Evolutionary conservation across 192 early-diverging fungal species (phyloP).

Genomic region (Physocladia obscura): DNA sequence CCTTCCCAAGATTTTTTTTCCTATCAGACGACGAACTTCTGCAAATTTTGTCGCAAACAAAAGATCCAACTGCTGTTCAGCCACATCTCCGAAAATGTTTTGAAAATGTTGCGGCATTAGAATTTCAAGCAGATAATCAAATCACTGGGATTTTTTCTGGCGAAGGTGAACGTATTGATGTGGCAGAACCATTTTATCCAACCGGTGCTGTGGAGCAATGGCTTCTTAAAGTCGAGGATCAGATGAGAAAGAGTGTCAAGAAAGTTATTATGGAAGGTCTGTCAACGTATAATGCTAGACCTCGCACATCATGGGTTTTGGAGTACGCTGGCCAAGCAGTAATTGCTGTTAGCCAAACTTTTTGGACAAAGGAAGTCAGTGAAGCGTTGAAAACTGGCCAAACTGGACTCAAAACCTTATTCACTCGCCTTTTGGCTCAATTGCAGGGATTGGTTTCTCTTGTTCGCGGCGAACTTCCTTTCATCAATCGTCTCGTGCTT

Average conservation of each 20-base stretch:
- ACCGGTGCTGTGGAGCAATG: conserved; percentile 63
- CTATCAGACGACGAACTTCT: conserved; percentile 61
- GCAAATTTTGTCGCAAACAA: conserved; percentile 63
- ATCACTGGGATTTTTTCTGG: conserved; percentile 59
- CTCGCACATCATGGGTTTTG: conserved; percentile 55
- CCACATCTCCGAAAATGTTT: conserved; percentile 64
- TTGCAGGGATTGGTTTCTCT: conserved; percentile 56
- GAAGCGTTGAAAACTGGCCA: conserved; percentile 52
- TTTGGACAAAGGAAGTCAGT: conserved; percentile 61
- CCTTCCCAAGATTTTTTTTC: conserved; percentile 66
- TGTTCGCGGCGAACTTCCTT: conserved; percentile 58
- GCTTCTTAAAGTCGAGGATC: conserved; percentile 55
- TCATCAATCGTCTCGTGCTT: conserved; percentile 49
- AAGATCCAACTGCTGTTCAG: conserved; percentile 64
- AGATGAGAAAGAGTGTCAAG: conserved; percentile 57
- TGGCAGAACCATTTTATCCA: conserved; percentile 59
- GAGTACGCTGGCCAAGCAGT: conserved; percentile 62
- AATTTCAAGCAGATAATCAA: conserved; percentile 48
- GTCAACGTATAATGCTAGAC: conserved; percentile 38
- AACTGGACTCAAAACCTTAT: conserved; percentile 42
- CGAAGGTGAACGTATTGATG: conserved; percentile 56
- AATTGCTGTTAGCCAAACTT: conserved; percentile 52
- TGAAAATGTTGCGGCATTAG: conserved; percentile 58
- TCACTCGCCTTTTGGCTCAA: conserved; percentile 42
- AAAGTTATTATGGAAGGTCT: conserved; percentile 59